Percentiles rank a stretch among this genome's conserved stretches.
Conservation (phyloP, 495 filamentous ascomycete species). For the Apodospora peruviana region DNA sequence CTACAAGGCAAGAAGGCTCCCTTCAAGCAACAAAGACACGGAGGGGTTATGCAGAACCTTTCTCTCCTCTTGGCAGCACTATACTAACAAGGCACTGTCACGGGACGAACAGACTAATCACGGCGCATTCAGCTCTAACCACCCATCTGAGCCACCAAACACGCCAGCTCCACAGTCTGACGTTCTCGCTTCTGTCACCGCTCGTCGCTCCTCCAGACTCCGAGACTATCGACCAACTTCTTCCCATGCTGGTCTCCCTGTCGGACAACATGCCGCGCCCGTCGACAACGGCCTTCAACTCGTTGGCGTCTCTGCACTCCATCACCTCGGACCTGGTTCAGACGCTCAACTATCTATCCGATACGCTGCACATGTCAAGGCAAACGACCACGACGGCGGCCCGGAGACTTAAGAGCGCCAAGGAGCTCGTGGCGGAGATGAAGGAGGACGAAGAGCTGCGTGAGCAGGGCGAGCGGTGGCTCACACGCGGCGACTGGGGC, state of each 20-base stretch:
- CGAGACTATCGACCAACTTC: conserved; percentile 60
- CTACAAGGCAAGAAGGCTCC: conserved; percentile 56
- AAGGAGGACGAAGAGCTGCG: conserved; percentile 71
- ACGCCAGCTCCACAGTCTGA: conserved; percentile 71
- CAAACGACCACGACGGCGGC: conserved; percentile 78
- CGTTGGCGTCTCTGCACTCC: conserved; percentile 53
- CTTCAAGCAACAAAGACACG: background rate
- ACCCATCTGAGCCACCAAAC: conserved; percentile 83
- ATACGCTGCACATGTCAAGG: conserved; percentile 89
- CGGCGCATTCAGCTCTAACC: conserved; percentile 78
- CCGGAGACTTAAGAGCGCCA: conserved; percentile 65
- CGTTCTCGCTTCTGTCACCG: conserved; percentile 64
- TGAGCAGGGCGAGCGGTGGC: conserved; percentile 75
- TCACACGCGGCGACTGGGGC: conserved; percentile 76
- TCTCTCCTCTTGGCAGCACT: background rate
- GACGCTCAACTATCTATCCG: conserved; percentile 78
- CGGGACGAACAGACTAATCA: conserved; percentile 76
- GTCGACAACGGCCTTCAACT: conserved; percentile 50
- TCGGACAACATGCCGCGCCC: conserved; percentile 51
- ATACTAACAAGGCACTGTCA: conserved; percentile 13
- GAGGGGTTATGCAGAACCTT: too few species aligned
- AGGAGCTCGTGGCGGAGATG: conserved; percentile 78
- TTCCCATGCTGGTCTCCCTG: conserved; percentile 55
- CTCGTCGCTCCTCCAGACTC: conserved; percentile 44
- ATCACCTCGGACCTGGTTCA: conserved; percentile 71